These are phyloP conservation scores for Camellia oleifera DNA, from an alignment of 179 eudicot genomes.

Conservation along the genomic window DNA sequence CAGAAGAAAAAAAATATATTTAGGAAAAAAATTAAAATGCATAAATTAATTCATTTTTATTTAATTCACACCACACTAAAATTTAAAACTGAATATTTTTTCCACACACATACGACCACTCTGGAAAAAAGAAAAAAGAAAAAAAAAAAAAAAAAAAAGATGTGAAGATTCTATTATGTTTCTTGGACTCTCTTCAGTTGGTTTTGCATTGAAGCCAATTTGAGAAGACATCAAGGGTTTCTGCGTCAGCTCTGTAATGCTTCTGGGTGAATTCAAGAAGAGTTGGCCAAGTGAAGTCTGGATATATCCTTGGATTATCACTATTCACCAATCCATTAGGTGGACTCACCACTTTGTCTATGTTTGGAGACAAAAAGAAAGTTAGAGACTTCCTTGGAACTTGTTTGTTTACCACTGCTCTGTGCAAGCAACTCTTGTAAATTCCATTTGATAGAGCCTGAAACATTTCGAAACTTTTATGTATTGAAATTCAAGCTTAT, in stretches of 20 bases:
- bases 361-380: conserved; percentile 68
- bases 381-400: conserved; percentile 71
- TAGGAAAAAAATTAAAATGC: too few relatives aligned
- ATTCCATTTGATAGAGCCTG: conserved; percentile 84
- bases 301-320: conserved; percentile 55
- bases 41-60: too few relatives aligned
- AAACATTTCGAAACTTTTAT: neutral
- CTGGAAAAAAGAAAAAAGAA: too few relatives aligned
- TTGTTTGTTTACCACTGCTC: conserved; percentile 75
- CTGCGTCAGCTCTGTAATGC: conserved; percentile 73
- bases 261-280: conserved; percentile 76
- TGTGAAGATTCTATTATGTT: too few relatives aligned
- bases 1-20: too few relatives aligned
- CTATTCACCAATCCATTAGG: conserved; percentile 53
- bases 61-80: too few relatives aligned
- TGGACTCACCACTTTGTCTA: conserved; percentile 73
- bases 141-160: too few relatives aligned
- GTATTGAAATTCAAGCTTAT: too few relatives aligned
- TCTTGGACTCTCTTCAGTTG: too few relatives aligned
- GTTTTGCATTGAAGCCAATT: too few relatives aligned
- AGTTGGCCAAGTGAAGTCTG: conserved; percentile 70
- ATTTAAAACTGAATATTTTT: too few relatives aligned
- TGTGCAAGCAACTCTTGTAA: conserved; percentile 80
- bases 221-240: conserved; percentile 38
- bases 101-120: too few relatives aligned